Conservation (phyloP, 2,329 filamentous ascomycete species). For the Diaporthe sp. region DNA sequence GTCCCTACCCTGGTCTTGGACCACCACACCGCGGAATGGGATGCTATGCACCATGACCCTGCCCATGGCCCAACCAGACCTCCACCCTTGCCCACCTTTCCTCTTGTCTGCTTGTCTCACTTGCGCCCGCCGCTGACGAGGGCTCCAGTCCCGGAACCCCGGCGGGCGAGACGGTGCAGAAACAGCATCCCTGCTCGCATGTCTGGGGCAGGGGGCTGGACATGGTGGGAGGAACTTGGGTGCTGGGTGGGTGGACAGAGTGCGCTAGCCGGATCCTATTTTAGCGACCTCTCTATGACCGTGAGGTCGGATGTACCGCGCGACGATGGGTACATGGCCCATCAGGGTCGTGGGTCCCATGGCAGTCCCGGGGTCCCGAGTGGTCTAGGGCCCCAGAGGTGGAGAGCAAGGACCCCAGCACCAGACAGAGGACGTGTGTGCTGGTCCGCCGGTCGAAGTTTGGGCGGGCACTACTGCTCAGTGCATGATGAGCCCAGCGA, state of each 20-base stretch:
- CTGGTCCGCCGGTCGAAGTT: constrained; percentile 32
- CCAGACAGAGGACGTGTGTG: constrained; percentile 34
- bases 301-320: constrained; percentile 44
- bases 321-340: constrained; percentile 42
- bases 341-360: constrained; percentile 41
- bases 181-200: constrained; percentile 50
- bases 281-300: constrained; percentile 46
- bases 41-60: constrained; percentile 44
- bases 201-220: constrained; percentile 57
- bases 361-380: constrained; percentile 41
- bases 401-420: constrained; percentile 33
- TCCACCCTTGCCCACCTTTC: constrained; percentile 49
- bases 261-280: constrained; percentile 56
- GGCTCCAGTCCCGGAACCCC: constrained; percentile 52
- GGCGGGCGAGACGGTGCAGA: constrained; percentile 49
- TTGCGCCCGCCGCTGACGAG: constrained; percentile 58
- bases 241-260: constrained; percentile 50
- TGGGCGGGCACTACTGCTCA: constrained; percentile 32
- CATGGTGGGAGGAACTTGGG: constrained; percentile 40
- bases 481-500: constrained; percentile 36
- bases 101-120: constrained; percentile 64
- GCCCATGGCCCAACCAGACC: constrained; percentile 43
- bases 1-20: constrained; percentile 33
- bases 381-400: constrained; percentile 39
- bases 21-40: constrained; percentile 40